phyloP scores from a whole-genome alignment of 2,329 filamentous ascomycete genomes.

The Talaromyces sp. region DNA sequence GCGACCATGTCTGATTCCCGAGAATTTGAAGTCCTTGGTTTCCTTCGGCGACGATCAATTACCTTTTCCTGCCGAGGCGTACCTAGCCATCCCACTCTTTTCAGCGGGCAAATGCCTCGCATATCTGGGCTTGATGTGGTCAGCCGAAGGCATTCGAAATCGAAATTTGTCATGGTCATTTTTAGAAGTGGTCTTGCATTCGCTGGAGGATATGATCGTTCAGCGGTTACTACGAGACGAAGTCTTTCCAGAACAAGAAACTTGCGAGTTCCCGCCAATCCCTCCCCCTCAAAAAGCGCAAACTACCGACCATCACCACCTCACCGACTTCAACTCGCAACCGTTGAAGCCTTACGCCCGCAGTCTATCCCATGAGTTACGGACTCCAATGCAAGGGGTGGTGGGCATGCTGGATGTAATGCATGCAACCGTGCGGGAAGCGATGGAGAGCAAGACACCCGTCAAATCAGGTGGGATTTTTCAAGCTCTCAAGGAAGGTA shows the following conservation, averaged over 20 bases:
- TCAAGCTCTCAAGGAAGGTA: conserved; percentile 66
- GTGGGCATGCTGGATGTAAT: conserved; percentile 77
- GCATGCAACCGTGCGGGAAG: conserved; percentile 71
- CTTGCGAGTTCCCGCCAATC: conserved; percentile 25
- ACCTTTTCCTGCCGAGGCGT: conserved; percentile 66
- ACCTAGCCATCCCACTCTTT: conserved; percentile 68
- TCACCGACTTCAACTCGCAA: conserved; percentile 60
- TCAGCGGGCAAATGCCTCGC: conserved; percentile 67
- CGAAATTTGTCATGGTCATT: conserved; percentile 65
- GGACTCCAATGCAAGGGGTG: conserved; percentile 75
- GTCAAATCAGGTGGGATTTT: conserved; percentile 59
- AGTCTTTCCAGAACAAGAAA: conserved; percentile 35
- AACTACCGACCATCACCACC: conserved; percentile 57
- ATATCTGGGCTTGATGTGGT: conserved; percentile 75
- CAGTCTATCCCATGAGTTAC: conserved; percentile 70
- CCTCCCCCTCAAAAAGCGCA: conserved; percentile 28
- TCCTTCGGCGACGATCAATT: conserved; percentile 62
- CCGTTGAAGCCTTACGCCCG: conserved; percentile 73
- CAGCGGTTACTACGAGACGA: conserved; percentile 60
- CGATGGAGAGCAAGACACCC: conserved; percentile 58
- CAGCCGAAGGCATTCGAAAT: conserved; percentile 59
- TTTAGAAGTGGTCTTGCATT: conserved; percentile 68
- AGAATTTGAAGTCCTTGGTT: conserved; percentile 61
- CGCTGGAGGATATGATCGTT: conserved; percentile 68
- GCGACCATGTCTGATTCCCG: conserved; percentile 69